phyloP scores from a whole-genome alignment of 2,329 filamentous ascomycete genomes.

The Fusarium mangiferae region DNA sequence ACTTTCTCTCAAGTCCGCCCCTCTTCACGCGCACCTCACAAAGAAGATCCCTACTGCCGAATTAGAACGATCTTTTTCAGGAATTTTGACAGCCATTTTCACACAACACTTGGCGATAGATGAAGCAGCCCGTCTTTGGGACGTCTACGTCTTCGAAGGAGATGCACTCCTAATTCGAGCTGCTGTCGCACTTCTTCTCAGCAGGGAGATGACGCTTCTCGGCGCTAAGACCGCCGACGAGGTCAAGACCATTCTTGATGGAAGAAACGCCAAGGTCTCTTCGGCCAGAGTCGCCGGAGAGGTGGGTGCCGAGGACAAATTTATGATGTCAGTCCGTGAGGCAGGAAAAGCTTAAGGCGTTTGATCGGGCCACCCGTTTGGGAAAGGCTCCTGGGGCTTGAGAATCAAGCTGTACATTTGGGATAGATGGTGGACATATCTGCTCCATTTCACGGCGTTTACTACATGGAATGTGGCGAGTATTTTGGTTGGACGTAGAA shows the following conservation, averaged over 20 bases:
- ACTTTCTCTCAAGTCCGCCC: conserved; percentile 70
- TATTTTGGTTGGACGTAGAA: conserved; percentile 29
- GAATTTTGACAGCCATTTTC: conserved; percentile 73
- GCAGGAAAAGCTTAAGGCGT: conserved; percentile 47
- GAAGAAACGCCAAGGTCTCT: conserved; percentile 43
- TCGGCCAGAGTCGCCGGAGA: conserved; percentile 52
- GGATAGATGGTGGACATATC: conserved; percentile 42
- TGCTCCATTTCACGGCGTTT: conserved; percentile 42
- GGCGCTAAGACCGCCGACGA: conserved; percentile 57
- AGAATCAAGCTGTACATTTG: conserved; percentile 40
- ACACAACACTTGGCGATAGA: conserved; percentile 73
- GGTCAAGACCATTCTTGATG: conserved; percentile 53
- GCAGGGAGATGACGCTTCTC: conserved; percentile 63
- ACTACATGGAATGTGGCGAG: conserved; percentile 33
- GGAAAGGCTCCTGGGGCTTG: conserved; percentile 13
- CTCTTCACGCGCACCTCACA: conserved; percentile 72
- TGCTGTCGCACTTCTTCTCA: conserved; percentile 72
- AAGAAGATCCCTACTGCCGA: conserved; percentile 57
- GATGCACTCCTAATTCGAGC: conserved; percentile 77
- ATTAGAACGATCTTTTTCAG: conserved; percentile 65
- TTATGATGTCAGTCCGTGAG: conserved; percentile 50
- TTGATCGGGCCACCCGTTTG: conserved; percentile 8
- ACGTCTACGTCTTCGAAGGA: conserved; percentile 85
- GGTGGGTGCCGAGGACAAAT: conserved; percentile 60
- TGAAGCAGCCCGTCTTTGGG: conserved; percentile 78